phyloP scores from a whole-genome alignment of 164 flowering plant species.

The Amborella trichopoda region DNA sequence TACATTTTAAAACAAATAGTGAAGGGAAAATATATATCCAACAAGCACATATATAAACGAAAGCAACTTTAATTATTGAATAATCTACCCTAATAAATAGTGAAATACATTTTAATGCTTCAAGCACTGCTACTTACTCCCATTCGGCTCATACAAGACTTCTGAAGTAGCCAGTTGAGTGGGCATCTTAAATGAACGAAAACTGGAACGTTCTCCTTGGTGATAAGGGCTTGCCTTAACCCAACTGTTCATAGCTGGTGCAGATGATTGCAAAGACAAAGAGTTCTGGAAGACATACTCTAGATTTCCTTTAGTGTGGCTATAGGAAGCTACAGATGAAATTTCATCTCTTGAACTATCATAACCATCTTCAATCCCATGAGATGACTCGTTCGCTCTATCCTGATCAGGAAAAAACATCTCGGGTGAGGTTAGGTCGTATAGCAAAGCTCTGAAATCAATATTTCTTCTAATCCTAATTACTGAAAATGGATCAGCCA shows the following conservation, averaged over 20 bases:
- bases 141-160: conserved; percentile 45
- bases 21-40: too few species aligned
- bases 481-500: too few species aligned
- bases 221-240: conserved; percentile 29
- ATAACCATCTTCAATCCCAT: conserved; percentile 81
- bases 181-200: conserved; percentile 41
- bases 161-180: conserved; percentile 65
- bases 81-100: too few species aligned
- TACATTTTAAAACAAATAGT: too few species aligned
- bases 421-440: too few species aligned
- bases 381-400: conserved; percentile 64
- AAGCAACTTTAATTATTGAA: too few species aligned
- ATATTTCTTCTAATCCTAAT: too few species aligned
- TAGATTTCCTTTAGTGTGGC: conserved; percentile 50
- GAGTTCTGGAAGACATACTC: conserved; percentile 62
- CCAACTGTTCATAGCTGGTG: conserved; percentile 41
- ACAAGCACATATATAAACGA: too few species aligned
- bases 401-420: conserved; percentile 30
- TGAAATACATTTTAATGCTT: background rate
- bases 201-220: conserved; percentile 46
- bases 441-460: too few species aligned
- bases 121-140: conserved; percentile 29
- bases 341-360: conserved; percentile 88
- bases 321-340: conserved; percentile 83
- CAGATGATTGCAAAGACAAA: conserved; percentile 54